Evolutionary conservation across 148 eudicot species (phyloP).

Genomic region (Fagopyrum homotropicum): DNA sequence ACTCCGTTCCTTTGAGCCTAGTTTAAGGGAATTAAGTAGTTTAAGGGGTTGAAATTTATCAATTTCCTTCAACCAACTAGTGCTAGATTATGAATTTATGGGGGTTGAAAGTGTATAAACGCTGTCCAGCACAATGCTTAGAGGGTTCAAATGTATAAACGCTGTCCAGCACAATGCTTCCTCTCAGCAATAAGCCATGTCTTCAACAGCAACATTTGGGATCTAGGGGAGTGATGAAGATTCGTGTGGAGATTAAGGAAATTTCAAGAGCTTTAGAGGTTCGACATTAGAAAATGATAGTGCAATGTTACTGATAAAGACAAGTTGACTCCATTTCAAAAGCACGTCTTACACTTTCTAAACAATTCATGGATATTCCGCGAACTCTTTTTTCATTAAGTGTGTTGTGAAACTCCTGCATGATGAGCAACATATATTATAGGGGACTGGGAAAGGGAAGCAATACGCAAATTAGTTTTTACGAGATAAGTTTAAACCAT

Average conservation of each 20-base stretch:
- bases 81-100: too few species aligned
- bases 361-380: neutral
- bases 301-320: neutral
- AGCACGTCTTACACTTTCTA: neutral
- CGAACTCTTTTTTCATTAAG: neutral
- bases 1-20: too few species aligned
- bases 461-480: neutral
- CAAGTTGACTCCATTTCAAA: neutral
- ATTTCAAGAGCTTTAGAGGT: neutral
- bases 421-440: neutral
- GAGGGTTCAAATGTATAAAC: neutral
- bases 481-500: neutral
- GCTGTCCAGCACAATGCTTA: neutral
- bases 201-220: too few species aligned
- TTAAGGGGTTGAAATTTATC: too few species aligned
- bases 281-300: neutral
- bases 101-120: too few species aligned
- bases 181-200: too few species aligned
- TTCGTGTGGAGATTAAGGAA: neutral
- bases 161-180: neutral
- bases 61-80: too few species aligned
- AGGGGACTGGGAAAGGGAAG: too few species aligned
- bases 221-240: too few species aligned
- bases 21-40: too few species aligned
- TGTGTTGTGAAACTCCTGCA: neutral